A percentile compares a stretch with the other conserved stretches of the same genome.
phyloP scores from a whole-genome alignment of 306 rosid species.

The Ammopiptanthus mongolicus region DNA sequence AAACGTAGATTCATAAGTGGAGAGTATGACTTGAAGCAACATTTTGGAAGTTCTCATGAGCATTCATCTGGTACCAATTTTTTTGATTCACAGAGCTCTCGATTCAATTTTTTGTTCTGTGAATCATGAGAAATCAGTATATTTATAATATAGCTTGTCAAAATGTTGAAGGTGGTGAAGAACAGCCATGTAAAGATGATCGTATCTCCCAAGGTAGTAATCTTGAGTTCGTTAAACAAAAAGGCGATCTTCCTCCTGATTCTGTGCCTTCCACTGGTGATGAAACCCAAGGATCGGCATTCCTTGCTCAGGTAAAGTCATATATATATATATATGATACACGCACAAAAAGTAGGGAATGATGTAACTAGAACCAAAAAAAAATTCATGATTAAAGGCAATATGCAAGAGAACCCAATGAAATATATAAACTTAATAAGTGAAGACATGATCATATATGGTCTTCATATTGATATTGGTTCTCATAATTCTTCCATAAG shows the following conservation, averaged over 20 bases:
- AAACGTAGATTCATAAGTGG: conserved; percentile 54
- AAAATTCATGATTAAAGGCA: background rate
- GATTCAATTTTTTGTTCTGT: conserved; percentile 20
- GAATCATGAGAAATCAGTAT: conserved; percentile 33
- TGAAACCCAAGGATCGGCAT: conserved; percentile 69
- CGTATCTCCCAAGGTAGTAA: conserved; percentile 27
- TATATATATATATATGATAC: conserved; percentile 9
- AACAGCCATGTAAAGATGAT: conserved; percentile 29
- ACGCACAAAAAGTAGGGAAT: conserved; percentile 4
- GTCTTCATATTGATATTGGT: conserved; percentile 11
- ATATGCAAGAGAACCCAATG: conserved; percentile 1
- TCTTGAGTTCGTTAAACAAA: conserved; percentile 32
- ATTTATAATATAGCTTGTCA: conserved; percentile 33
- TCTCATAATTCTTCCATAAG: conserved; percentile 6
- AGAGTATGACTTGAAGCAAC: conserved; percentile 38
- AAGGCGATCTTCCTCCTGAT: conserved; percentile 27
- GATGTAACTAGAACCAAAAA: background rate
- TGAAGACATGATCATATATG: background rate
- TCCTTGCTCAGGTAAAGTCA: conserved; percentile 70
- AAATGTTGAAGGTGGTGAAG: conserved; percentile 38
- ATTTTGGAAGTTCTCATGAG: conserved; percentile 32
- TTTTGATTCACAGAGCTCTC: conserved; percentile 20
- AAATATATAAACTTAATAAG: background rate
- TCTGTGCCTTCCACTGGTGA: conserved; percentile 36
- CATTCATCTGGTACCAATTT: conserved; percentile 33